Evolutionary conservation across 306 rosid species (phyloP).

Genomic region (Pterocarpus macrocarpus): DNA sequence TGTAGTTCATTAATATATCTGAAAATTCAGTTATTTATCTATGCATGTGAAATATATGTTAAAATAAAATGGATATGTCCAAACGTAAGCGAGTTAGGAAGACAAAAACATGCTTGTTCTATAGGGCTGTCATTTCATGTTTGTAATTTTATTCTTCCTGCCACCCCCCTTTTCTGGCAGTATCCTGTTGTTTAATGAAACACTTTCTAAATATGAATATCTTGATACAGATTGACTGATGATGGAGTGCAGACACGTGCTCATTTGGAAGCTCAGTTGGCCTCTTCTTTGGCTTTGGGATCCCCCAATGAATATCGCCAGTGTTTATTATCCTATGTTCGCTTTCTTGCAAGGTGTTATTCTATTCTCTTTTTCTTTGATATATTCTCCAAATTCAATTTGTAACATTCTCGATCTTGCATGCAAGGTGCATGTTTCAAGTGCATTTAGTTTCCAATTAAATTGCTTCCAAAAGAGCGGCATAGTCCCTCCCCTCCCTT

Average conservation of each 20-base stretch:
- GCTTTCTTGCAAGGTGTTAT: slow-evolving; percentile 88
- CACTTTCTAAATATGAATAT: slow-evolving; percentile 37
- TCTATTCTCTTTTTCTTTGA: slow-evolving; percentile 5
- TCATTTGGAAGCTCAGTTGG: slow-evolving; percentile 94
- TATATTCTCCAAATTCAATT: slow-evolving; percentile 28
- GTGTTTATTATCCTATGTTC: slow-evolving; percentile 83
- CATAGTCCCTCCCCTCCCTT: neutral
- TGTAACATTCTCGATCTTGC: slow-evolving; percentile 10
- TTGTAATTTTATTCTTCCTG: neutral
- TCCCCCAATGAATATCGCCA: slow-evolving; percentile 94
- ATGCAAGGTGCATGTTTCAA: slow-evolving; percentile 18
- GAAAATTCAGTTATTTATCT: neutral
- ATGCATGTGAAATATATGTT: neutral
- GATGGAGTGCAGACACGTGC: slow-evolving; percentile 99
- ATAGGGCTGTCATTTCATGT: slow-evolving; percentile 6
- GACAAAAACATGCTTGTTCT: slow-evolving; percentile 31
- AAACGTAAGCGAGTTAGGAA: neutral
- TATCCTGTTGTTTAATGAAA: slow-evolving; percentile 13
- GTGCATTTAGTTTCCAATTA: neutral
- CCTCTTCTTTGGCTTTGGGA: slow-evolving; percentile 86
- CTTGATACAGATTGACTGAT: slow-evolving; percentile 80
- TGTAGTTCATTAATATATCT: neutral
- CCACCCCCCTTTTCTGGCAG: neutral
- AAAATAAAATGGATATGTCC: slow-evolving; percentile 18
- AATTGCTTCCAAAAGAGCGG: slow-evolving; percentile 2